phyloP scores from a whole-genome alignment of 2,329 filamentous ascomycete species.

The Claviceps africana region DNA sequence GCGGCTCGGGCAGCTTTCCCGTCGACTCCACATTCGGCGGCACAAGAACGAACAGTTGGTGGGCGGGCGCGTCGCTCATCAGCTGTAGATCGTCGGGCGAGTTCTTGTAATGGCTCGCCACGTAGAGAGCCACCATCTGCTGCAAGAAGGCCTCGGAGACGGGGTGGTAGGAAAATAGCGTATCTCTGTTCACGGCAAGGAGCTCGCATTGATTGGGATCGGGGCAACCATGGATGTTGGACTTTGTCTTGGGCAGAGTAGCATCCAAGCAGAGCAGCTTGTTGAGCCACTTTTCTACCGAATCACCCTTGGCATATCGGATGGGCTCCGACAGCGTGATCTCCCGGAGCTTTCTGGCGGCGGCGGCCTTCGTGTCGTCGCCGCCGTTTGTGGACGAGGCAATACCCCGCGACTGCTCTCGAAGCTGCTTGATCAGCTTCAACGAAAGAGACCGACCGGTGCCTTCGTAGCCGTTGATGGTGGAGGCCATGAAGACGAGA shows the following conservation, averaged over 20 bases:
- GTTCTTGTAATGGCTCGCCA: conserved; percentile 96
- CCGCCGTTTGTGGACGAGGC: conserved; percentile 33
- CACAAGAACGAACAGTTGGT: conserved; percentile 89
- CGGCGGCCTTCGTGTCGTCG: conserved; percentile 37
- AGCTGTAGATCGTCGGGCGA: conserved; percentile 95
- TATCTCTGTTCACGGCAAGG: conserved; percentile 89
- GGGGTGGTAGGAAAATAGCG: conserved; percentile 93
- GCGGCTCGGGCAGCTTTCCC: conserved; percentile 72
- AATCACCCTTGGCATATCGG: conserved; percentile 79
- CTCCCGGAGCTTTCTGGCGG: conserved; percentile 73
- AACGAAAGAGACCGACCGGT: conserved; percentile 88
- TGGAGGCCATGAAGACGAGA: conserved; percentile 97
- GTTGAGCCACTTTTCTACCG: conserved; percentile 94
- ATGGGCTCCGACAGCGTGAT: conserved; percentile 91
- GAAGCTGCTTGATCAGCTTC: conserved; percentile 92
- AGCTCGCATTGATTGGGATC: conserved; percentile 87
- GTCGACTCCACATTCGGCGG: conserved; percentile 68
- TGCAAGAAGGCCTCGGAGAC: conserved; percentile 95
- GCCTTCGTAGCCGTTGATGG: conserved; percentile 96
- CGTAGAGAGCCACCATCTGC: conserved; percentile 95
- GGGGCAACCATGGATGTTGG: conserved; percentile 64
- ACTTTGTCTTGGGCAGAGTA: conserved; percentile 65
- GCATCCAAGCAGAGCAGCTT: conserved; percentile 86
- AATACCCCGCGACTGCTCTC: conserved; percentile 69
- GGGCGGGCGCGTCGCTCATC: conserved; percentile 93